Evolutionary conservation across 106 monocot genomes (phyloP), one percentile per base, ranked within the genome.

Genomic region (Dioscorea zingiberensis): DNA sequence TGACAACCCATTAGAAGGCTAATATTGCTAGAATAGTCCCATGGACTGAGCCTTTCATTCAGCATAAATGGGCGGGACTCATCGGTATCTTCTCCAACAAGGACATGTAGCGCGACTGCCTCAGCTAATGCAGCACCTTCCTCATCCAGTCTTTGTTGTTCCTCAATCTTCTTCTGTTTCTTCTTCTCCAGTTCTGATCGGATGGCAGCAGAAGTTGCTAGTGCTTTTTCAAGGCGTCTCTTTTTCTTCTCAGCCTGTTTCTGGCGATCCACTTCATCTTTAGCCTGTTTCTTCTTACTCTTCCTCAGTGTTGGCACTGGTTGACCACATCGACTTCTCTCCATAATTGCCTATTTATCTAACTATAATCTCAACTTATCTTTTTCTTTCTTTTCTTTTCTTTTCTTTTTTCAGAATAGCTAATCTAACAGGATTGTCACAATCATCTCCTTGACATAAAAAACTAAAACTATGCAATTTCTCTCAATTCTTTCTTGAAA

Each of bases 231-330:
- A 45, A 97, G 66, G 44, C 97, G 88, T 53, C 92, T 78, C 77
- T 73, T 86, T 65, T 92, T 97, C 82, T 85, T 97, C 70, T 97
- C 92, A n/a, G 91, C 88, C 73, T 97, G 95, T 60, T 97, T 97
- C 60, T 85, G 85, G 24, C 88, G 88, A 48, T 92, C 92, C 25
- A 75, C 47, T 58, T 86, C 97, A 69, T 82, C 88, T 60, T 88
- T 84, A 19, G 65, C 76, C 62, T 87, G 85, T 62, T 97, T 92
- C 69, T 92, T 92, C 69, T 93, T 97, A 18, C 79, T 77, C 63
- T 92, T 97, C 73, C 74, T 89, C 47, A 71, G 28, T 19, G 69
- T 46, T 38, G 62, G 47, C 13, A 74, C 21, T 32, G 60, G 59
- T 59, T 78, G 87, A 48, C 72, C 76, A 71, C 59, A 48, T 23